Evolutionary conservation across 345 rosid genomes (phyloP).

Genomic region (Rhizophora mangle): DNA sequence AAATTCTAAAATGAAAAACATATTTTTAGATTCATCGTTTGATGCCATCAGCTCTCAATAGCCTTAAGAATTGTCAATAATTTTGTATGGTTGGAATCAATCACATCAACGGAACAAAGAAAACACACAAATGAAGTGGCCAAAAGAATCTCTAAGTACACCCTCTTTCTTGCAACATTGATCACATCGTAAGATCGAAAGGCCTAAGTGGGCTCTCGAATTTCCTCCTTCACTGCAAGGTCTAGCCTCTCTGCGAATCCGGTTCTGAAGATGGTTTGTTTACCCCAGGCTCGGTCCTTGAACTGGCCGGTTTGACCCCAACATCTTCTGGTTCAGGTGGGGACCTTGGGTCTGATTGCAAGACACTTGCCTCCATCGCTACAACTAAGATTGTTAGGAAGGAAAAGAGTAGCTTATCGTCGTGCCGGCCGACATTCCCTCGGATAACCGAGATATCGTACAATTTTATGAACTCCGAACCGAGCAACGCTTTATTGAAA

Average conservation of each 20-base stretch:
- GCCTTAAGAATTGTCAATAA: too few species aligned
- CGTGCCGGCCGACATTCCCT: slow-evolving; percentile 43
- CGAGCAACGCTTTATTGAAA: slow-evolving; percentile 65
- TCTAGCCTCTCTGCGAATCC: slow-evolving; percentile 54
- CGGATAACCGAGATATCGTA: slow-evolving; percentile 42
- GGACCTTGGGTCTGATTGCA: slow-evolving; percentile 44
- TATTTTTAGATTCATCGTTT: too few species aligned
- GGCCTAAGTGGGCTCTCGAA: slow-evolving; percentile 46
- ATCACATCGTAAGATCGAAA: slow-evolving; percentile 21
- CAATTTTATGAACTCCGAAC: slow-evolving; percentile 59
- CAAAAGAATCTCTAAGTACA: too few species aligned
- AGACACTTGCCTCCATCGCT: slow-evolving; percentile 53
- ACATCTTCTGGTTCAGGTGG: slow-evolving; percentile 62
- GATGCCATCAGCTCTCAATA: too few species aligned
- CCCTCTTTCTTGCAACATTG: neutral
- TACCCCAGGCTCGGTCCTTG: slow-evolving; percentile 63
- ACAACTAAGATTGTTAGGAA: slow-evolving; percentile 66
- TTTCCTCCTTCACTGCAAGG: slow-evolving; percentile 59
- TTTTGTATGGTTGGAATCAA: too few species aligned
- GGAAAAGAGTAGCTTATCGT: slow-evolving; percentile 70
- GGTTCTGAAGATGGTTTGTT: slow-evolving; percentile 44
- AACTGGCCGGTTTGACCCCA: slow-evolving; percentile 48
- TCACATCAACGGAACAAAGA: too few species aligned
- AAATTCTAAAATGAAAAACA: too few species aligned
- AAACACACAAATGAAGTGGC: too few species aligned